A percentile compares a stretch with the other conserved stretches of the same genome.
phyloP scores from a whole-genome alignment of 768 basidiomycete species.

The Phaeotremella skinneri region DNA sequence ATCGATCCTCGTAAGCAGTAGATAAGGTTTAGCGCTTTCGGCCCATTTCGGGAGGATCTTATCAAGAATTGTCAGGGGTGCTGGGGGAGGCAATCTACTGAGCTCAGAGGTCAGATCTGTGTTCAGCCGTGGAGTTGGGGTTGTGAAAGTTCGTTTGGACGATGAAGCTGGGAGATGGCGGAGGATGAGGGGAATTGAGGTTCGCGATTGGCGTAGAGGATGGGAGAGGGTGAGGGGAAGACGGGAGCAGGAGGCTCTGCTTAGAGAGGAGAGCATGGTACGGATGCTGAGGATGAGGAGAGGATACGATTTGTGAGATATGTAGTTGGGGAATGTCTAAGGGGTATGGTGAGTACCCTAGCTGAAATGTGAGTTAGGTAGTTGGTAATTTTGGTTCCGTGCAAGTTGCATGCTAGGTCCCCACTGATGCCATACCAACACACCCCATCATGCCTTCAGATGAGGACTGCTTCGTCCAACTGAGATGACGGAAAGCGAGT shows the following conservation, averaged over 20 bases:
- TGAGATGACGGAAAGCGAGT: no score
- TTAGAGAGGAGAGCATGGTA: conserved; percentile 2
- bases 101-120: not conserved
- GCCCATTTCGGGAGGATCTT: conserved; percentile 39
- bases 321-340: no score
- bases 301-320: no score
- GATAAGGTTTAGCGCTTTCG: conserved; percentile 61
- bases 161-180: not conserved
- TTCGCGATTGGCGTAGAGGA: not conserved
- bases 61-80: conserved; percentile 25
- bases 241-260: conserved; percentile 4
- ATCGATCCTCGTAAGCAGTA: conserved; percentile 83
- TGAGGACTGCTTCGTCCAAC: no score
- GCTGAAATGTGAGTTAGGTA: no score
- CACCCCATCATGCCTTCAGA: no score
- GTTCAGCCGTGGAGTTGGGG: not conserved
- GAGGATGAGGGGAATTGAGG: not conserved
- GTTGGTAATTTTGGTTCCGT: not conserved
- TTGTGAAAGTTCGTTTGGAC: no score
- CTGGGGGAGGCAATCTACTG: not conserved
- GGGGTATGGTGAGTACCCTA: no score
- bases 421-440: no score
- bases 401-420: not conserved
- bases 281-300: not conserved
- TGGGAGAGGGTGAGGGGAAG: not conserved